Evolutionary conservation across 371 early-diverging fungal genomes (phyloP).

Genomic region (Mucor mucedo): DNA sequence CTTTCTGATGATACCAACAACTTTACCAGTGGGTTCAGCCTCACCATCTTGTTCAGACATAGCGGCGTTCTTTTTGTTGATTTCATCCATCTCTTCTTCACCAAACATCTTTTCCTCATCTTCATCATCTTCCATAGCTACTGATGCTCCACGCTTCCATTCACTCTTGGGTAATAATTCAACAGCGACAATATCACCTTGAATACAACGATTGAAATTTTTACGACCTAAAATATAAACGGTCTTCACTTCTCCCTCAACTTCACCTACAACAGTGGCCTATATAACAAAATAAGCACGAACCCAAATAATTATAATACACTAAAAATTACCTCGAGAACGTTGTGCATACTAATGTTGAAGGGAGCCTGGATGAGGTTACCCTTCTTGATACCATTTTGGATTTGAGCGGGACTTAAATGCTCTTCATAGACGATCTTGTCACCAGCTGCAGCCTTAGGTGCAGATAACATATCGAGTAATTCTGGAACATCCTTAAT

Average conservation of each 20-base stretch:
- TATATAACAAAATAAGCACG: conserved; percentile 14
- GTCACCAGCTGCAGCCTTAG: conserved; percentile 52
- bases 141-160: conserved; percentile 80
- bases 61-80: conserved; percentile 24
- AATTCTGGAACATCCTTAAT: conserved; percentile 76
- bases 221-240: conserved; percentile 84
- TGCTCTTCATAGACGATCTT: conserved; percentile 70
- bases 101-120: conserved; percentile 51
- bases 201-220: conserved; percentile 88
- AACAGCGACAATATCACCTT: conserved; percentile 91
- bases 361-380: conserved; percentile 82
- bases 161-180: conserved; percentile 80
- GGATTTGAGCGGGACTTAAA: conserved; percentile 71
- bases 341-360: conserved; percentile 84
- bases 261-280: conserved; percentile 78
- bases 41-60: conserved; percentile 22
- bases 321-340: conserved; percentile 65
- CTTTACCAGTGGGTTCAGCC: conserved; percentile 78
- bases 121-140: conserved; percentile 72
- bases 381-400: conserved; percentile 87
- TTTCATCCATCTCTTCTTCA: conserved; percentile 40
- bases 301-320: neutral
- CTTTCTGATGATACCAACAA: conserved; percentile 93
- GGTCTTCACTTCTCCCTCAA: conserved; percentile 74
- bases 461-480: conserved; percentile 85